Conservation (phyloP, 2,329 filamentous ascomycete genomes). For the Colletotrichum falcatum region DNA sequence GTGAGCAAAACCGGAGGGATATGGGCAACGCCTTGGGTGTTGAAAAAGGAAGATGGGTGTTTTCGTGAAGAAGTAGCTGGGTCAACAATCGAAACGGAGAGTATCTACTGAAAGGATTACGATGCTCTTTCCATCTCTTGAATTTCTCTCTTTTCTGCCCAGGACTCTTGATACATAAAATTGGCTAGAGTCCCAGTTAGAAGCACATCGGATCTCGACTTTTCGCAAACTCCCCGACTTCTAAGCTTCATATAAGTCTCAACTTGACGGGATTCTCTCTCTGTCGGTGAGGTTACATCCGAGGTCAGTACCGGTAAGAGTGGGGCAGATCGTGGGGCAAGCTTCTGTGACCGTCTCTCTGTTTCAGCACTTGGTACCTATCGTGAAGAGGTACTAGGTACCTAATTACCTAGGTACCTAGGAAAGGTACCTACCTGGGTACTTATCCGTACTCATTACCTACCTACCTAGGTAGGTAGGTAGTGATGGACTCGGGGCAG, state of each 20-base stretch:
- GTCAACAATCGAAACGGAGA: neutral
- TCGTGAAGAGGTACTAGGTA: too few species aligned
- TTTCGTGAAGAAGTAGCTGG: neutral
- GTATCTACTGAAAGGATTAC: too few species aligned
- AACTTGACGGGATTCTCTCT: neutral
- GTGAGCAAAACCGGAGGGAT: too few species aligned
- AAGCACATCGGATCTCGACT: neutral
- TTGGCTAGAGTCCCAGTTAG: neutral
- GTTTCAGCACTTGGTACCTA: neutral
- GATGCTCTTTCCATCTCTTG: neutral
- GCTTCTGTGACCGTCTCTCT: neutral
- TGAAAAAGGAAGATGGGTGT: too few species aligned
- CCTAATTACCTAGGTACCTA: too few species aligned
- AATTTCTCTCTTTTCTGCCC: too few species aligned
- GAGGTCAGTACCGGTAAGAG: conserved; percentile 15
- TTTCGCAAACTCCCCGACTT: neutral
- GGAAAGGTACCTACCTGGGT: too few species aligned
- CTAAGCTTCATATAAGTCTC: too few species aligned
- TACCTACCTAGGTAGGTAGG: too few species aligned
- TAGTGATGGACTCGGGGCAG: too few species aligned
- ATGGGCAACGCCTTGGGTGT: neutral
- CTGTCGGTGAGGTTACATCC: conserved; percentile 6
- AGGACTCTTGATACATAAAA: neutral
- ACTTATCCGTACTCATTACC: too few species aligned
- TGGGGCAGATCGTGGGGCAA: conserved; percentile 27